Percentiles rank a stretch among this genome's conserved stretches.
These are phyloP conservation scores for Telopea speciosissima DNA, from an alignment of 177 flowering plant species.

Conservation along the genomic window DNA sequence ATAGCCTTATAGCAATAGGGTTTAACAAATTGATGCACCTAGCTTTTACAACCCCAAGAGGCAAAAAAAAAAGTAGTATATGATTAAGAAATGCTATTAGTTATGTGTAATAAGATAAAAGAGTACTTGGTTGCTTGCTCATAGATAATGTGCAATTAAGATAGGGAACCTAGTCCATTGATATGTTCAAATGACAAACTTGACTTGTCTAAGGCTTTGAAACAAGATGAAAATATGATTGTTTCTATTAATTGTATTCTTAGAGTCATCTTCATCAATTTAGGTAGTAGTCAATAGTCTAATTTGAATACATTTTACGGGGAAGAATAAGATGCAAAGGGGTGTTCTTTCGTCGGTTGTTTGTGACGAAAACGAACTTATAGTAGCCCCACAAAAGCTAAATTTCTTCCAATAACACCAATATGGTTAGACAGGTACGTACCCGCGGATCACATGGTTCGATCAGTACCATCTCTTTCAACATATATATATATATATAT, in stretches of 20 bases:
- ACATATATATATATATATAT: neutral
- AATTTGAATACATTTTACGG: no score
- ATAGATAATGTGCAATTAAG: no score
- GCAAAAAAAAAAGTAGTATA: no score
- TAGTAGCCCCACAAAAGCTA: slow-evolving; percentile 11
- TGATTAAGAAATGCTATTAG: no score
- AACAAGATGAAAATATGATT: neutral
- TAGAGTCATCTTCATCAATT: neutral
- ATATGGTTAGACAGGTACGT: slow-evolving; percentile 18
- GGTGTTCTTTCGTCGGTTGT: slow-evolving; percentile 3
- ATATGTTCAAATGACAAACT: no score
- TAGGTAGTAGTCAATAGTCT: slow-evolving; percentile 21
- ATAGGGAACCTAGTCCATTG: no score
- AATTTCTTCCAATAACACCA: slow-evolving; percentile 8
- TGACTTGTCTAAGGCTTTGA: no score
- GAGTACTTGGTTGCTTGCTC: no score
- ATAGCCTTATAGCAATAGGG: neutral
- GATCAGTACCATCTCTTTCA: slow-evolving; percentile 6
- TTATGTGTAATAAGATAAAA: no score
- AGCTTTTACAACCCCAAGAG: no score
- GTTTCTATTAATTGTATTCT: no score
- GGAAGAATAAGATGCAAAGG: slow-evolving; percentile 25
- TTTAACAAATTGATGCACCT: no score
- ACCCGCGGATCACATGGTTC: slow-evolving; percentile 25
- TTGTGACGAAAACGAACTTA: neutral